These are phyloP conservation scores for Strobilomyces dryophilus DNA, from an alignment of 768 basidiomycete genomes.

Conservation along the genomic window DNA sequence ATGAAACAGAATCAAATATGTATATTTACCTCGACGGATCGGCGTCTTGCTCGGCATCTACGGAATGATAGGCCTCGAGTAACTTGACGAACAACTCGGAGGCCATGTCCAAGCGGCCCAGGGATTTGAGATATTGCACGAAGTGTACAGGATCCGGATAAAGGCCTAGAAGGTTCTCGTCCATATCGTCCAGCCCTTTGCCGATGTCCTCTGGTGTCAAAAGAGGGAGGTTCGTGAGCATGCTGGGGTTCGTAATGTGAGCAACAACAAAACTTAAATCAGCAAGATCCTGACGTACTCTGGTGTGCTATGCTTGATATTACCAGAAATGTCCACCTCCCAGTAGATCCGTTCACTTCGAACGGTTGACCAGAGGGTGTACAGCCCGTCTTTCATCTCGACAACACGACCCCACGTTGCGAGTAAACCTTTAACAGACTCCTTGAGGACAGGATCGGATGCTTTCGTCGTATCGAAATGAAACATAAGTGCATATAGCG, in stretches of 20 bases:
- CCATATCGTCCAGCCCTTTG: conserved; percentile 35
- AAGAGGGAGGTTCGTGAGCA: conserved; percentile 36
- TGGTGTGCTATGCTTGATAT: conserved; percentile 36
- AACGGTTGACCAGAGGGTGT: conserved; percentile 58
- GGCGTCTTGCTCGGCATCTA: conserved; percentile 15
- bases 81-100: conserved; percentile 71
- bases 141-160: conserved; percentile 76
- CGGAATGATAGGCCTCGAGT: conserved; percentile 61
- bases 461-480: conserved; percentile 52
- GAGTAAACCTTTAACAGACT: conserved; percentile 56
- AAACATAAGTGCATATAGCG: conserved; percentile 61
- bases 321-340: conserved; percentile 53
- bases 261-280: neutral
- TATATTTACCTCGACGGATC: conserved; percentile 27
- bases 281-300: conserved; percentile 36
- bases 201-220: conserved; percentile 50
- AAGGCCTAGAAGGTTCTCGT: conserved; percentile 55
- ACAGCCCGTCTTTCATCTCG: conserved; percentile 45
- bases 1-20: neutral
- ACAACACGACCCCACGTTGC: conserved; percentile 74
- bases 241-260: neutral
- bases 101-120: conserved; percentile 66
- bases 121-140: conserved; percentile 56
- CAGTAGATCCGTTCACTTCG: conserved; percentile 48
- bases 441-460: conserved; percentile 61